Evolutionary conservation across 345 rosid species (phyloP).

Genomic region (Corchorus olitorius): DNA sequence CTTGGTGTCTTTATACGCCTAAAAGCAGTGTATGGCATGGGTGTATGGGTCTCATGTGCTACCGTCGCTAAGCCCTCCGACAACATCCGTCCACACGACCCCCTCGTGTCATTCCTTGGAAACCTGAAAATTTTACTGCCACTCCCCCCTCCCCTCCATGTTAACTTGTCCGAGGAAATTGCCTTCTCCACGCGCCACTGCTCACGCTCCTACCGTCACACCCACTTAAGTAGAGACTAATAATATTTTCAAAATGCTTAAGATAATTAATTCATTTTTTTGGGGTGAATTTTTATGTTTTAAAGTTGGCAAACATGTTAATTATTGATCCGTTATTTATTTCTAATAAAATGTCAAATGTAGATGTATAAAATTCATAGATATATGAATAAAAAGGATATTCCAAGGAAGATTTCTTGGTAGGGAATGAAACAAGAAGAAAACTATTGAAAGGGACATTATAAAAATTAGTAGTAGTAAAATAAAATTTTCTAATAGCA

Average conservation of each 20-base stretch:
- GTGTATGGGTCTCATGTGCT: conserved; percentile 39
- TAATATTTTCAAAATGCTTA: too few species aligned
- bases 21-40: conserved; percentile 16
- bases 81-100: conserved; percentile 29
- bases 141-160: conserved; percentile 2
- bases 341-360: not conserved
- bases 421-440: not conserved
- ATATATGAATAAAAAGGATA: not conserved
- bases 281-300: too few species aligned
- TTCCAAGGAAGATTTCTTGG: not conserved
- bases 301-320: not conserved
- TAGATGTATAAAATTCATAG: not conserved
- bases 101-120: conserved; percentile 21
- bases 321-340: not conserved
- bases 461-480: not conserved
- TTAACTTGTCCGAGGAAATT: conserved; percentile 17
- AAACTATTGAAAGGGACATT: not conserved
- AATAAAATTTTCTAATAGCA: too few species aligned
- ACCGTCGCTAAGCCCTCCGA: conserved; percentile 24
- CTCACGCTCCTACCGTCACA: not conserved
- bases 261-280: too few species aligned
- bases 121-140: conserved; percentile 18
- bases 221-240: not conserved
- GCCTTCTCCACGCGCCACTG: conserved; percentile 20
- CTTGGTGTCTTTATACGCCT: not conserved